A percentile compares a stretch with the other conserved stretches of the same genome.
Evolutionary conservation across 139 green algal genomes (phyloP).

Genomic region (Picochlorum sp.): DNA sequence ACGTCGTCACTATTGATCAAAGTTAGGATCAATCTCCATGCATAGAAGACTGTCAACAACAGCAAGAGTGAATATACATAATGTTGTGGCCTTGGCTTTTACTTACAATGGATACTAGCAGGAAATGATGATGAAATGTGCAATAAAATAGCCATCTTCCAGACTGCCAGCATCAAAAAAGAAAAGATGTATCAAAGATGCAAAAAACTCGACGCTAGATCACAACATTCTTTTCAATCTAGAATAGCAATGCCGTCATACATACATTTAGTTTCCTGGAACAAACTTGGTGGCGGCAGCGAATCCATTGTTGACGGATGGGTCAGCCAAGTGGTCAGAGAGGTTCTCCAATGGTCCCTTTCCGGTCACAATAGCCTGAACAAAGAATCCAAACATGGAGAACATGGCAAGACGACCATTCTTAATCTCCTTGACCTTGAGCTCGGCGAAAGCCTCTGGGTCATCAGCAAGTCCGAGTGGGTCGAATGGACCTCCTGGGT

Average conservation of each 20-base stretch:
- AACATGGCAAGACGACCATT: slow-evolving; percentile 86
- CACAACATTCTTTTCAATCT: slow-evolving; percentile 3
- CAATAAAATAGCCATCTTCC: neutral
- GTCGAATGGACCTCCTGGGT: slow-evolving; percentile 69
- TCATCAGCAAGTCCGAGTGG: slow-evolving; percentile 91
- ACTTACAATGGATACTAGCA: no score
- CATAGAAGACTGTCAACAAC: no score
- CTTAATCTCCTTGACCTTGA: slow-evolving; percentile 85
- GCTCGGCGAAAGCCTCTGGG: slow-evolving; percentile 83
- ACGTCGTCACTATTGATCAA: no score
- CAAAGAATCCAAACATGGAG: slow-evolving; percentile 79
- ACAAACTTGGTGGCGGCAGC: slow-evolving; percentile 52
- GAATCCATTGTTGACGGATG: slow-evolving; percentile 56
- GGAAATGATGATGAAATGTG: no score
- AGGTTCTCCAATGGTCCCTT: slow-evolving; percentile 63
- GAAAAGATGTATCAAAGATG: slow-evolving; percentile 1
- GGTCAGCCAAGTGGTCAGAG: slow-evolving; percentile 67
- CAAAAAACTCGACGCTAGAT: slow-evolving; percentile 11
- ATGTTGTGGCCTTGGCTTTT: no score
- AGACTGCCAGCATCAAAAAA: neutral
- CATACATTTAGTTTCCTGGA: slow-evolving; percentile 12
- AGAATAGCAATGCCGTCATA: slow-evolving; percentile 13
- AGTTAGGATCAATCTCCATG: neutral
- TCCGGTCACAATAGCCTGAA: slow-evolving; percentile 52
- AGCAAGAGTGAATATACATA: no score